Conservation (phyloP, 768 basidiomycete species). For the Lactarius tabidus region DNA sequence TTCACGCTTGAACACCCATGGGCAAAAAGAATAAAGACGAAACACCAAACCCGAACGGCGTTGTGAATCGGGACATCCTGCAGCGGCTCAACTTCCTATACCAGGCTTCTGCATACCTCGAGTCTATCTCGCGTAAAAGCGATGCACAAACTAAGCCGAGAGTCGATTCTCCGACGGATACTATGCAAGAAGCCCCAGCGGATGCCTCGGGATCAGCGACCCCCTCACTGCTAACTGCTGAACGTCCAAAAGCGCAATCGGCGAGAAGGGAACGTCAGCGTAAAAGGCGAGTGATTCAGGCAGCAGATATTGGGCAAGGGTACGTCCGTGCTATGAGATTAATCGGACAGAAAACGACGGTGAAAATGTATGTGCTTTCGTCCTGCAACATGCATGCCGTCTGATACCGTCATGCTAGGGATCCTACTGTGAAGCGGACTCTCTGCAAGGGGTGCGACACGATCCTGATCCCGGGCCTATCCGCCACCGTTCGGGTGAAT, state of each 20-base stretch:
- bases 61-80: conserved; percentile 68
- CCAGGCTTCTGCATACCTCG: conserved; percentile 68
- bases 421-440: conserved; percentile 79
- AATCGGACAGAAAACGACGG: conserved; percentile 72
- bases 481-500: conserved; percentile 60
- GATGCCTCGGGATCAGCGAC: background rate
- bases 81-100: conserved; percentile 85
- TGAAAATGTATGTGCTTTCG: conserved; percentile 58
- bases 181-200: background rate
- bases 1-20: conserved; percentile 38
- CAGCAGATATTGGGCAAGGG: conserved; percentile 55
- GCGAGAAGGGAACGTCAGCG: conserved; percentile 9
- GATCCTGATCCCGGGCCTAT: conserved; percentile 64
- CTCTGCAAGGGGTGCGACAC: conserved; percentile 66
- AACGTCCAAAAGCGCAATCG: background rate
- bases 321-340: conserved; percentile 64
- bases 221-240: background rate
- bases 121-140: conserved; percentile 33
- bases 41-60: conserved; percentile 50
- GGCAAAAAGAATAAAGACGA: conserved; percentile 59
- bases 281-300: conserved; percentile 31
- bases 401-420: conserved; percentile 40
- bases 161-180: background rate
- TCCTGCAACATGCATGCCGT: background rate
- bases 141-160: background rate